Evolutionary conservation across 345 rosid genomes (phyloP).

Genomic region (Pistacia integerrima): DNA sequence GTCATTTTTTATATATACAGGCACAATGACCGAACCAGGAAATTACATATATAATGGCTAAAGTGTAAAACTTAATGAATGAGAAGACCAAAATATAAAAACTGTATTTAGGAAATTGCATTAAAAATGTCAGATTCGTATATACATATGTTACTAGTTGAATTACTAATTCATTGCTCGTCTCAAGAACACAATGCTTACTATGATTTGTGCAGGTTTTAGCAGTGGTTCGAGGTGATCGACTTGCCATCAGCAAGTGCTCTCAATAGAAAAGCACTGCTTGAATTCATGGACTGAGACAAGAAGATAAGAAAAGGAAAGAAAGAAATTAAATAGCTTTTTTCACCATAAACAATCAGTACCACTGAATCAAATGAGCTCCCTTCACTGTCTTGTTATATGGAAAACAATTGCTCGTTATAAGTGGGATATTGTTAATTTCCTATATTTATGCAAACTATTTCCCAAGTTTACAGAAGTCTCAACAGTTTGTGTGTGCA

Average conservation of each 20-base stretch:
- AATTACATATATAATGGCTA: too few relatives aligned
- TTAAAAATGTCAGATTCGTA: too few relatives aligned
- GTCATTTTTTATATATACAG: too few relatives aligned
- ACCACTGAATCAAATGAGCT: neutral
- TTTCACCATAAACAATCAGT: neutral
- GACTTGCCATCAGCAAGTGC: slow-evolving; percentile 17
- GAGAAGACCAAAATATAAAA: too few relatives aligned
- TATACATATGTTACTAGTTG: neutral
- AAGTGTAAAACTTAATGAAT: too few relatives aligned
- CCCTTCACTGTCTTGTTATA: slow-evolving; percentile 11
- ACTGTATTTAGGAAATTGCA: too few relatives aligned
- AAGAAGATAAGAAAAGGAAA: neutral
- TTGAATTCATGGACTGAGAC: neutral
- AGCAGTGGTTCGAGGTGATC: slow-evolving; percentile 50
- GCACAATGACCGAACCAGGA: too few relatives aligned
- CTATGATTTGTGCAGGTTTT: slow-evolving; percentile 37
- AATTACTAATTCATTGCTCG: neutral
- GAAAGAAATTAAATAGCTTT: too few relatives aligned
- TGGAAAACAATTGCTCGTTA: neutral
- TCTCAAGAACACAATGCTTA: neutral
- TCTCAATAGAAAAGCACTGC: neutral
- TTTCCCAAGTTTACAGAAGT: neutral
- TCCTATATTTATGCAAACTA: neutral
- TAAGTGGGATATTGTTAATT: neutral
- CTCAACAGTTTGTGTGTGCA: slow-evolving; percentile 4